Evolutionary conservation across 2,329 filamentous ascomycete genomes (phyloP).

Genomic region (Aspergillus fumigatiaffinis): DNA sequence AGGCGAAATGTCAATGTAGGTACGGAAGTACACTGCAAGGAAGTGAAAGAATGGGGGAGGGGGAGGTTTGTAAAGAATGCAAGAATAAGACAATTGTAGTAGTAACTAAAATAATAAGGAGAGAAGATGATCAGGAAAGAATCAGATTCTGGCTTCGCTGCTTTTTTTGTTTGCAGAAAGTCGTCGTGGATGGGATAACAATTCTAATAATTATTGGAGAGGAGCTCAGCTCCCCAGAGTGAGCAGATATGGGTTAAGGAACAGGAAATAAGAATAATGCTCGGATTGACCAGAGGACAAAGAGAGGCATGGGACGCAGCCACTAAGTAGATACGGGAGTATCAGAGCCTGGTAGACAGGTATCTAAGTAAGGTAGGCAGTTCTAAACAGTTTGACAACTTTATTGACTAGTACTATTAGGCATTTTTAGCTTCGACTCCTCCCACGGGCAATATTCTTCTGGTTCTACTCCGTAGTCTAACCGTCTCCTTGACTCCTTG

Average conservation of each 20-base stretch:
- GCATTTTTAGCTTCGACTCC: not conserved
- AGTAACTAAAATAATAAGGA: conserved; percentile 5
- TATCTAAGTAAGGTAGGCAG: not conserved
- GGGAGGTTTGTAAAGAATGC: conserved; percentile 4
- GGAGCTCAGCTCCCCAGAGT: not conserved
- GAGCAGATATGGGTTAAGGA: not conserved
- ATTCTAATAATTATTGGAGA: not conserved
- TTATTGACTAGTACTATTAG: not conserved
- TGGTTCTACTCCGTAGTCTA: conserved; percentile 9
- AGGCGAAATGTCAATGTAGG: not conserved
- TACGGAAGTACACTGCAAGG: not conserved
- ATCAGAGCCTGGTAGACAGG: not conserved
- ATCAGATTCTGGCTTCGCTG: conserved; percentile 4
- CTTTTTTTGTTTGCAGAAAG: conserved; percentile 6
- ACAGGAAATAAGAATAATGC: not conserved
- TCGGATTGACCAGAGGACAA: not conserved
- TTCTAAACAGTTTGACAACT: not conserved
- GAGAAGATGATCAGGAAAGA: conserved; percentile 12
- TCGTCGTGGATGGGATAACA: not conserved
- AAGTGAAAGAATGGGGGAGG: conserved; percentile 6
- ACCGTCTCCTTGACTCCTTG: conserved; percentile 1
- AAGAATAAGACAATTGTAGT: not conserved
- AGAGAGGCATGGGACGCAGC: no score
- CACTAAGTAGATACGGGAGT: not conserved
- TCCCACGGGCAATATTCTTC: conserved; percentile 11